A percentile compares a stretch with the other conserved stretches of the same genome.
Evolutionary conservation across 208 protist species (phyloP).

Genomic region (Novymonas esmeraldas): DNA sequence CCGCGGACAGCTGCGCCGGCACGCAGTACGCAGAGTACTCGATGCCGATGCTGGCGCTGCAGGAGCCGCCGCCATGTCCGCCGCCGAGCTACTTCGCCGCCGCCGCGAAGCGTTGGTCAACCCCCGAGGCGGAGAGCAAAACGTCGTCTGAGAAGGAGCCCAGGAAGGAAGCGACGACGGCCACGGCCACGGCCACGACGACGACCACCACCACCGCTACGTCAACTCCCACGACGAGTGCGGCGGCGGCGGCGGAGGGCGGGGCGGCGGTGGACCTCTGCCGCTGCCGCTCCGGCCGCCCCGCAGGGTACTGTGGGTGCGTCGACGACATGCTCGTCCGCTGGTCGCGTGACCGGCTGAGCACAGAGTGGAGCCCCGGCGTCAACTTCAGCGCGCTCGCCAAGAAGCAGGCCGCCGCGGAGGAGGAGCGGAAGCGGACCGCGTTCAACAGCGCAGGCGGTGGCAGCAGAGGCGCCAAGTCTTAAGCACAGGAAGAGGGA

Average conservation of each 20-base stretch:
- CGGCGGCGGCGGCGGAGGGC: neutral
- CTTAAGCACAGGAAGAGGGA: slow-evolving; percentile 14
- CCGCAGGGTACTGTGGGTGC: slow-evolving; percentile 79
- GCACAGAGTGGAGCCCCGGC: slow-evolving; percentile 58
- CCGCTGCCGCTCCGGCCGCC: slow-evolving; percentile 68
- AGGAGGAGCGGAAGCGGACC: slow-evolving; percentile 26
- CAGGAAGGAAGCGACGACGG: slow-evolving; percentile 1
- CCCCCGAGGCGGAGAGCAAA: slow-evolving; percentile 16
- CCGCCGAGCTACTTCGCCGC: slow-evolving; percentile 36
- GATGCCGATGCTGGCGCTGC: slow-evolving; percentile 62
- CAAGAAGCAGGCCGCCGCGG: slow-evolving; percentile 30
- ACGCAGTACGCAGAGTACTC: slow-evolving; percentile 56
- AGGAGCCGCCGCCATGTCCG: slow-evolving; percentile 33
- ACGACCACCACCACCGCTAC: too few species aligned
- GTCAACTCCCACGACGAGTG: too few species aligned
- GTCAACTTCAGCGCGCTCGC: slow-evolving; percentile 63
- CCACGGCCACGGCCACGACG: neutral
- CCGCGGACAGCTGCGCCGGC: slow-evolving; percentile 43
- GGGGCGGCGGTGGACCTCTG: slow-evolving; percentile 31
- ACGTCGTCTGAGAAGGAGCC: slow-evolving; percentile 8
- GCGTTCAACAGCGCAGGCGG: slow-evolving; percentile 19
- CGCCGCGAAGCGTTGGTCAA: slow-evolving; percentile 11
- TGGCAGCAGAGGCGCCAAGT: slow-evolving; percentile 7
- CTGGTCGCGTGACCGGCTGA: slow-evolving; percentile 73
- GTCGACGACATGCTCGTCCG: slow-evolving; percentile 91